These are phyloP conservation scores for Phytomonas sp. DNA, from an alignment of 208 protist genomes.

Conservation along the genomic window DNA sequence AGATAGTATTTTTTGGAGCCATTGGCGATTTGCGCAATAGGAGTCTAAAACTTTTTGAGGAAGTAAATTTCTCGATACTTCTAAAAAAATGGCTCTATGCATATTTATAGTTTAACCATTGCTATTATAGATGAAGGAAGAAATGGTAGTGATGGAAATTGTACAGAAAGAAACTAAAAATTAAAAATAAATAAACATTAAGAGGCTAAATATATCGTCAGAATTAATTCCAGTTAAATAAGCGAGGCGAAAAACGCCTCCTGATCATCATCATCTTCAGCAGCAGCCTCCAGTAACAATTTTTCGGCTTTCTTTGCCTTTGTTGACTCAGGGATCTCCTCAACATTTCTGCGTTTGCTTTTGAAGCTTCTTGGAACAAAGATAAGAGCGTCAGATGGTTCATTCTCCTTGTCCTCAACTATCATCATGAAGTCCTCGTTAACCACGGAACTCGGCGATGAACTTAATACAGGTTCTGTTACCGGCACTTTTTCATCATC, in stretches of 20 bases:
- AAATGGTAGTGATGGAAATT: background rate
- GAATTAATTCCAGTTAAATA: slow-evolving; percentile 3
- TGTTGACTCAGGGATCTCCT: background rate
- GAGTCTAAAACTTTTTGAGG: background rate
- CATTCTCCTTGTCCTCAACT: background rate
- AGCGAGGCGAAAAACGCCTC: slow-evolving; percentile 57
- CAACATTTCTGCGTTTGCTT: background rate
- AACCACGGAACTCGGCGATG: no score
- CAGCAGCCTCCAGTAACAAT: slow-evolving; percentile 20
- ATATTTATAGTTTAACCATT: slow-evolving; percentile 6
- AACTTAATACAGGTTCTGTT: no score
- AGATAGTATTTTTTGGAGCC: slow-evolving; percentile 17
- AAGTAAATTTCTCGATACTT: slow-evolving; percentile 6
- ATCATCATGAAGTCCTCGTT: background rate
- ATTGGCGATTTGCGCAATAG: slow-evolving; percentile 2
- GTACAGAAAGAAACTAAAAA: background rate
- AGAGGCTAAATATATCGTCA: background rate
- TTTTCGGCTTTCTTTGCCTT: slow-evolving; percentile 37
- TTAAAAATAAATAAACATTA: slow-evolving; percentile 3
- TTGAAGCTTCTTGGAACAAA: slow-evolving; percentile 12
- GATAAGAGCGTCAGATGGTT: background rate
- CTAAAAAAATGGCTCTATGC: slow-evolving; percentile 3
- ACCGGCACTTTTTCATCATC: slow-evolving; percentile 3
- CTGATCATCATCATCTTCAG: slow-evolving; percentile 22
- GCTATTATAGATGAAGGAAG: background rate